Evolutionary conservation across 2,329 filamentous ascomycete genomes (phyloP).

Genomic region (Nannizziopsis arthrosporioides): DNA sequence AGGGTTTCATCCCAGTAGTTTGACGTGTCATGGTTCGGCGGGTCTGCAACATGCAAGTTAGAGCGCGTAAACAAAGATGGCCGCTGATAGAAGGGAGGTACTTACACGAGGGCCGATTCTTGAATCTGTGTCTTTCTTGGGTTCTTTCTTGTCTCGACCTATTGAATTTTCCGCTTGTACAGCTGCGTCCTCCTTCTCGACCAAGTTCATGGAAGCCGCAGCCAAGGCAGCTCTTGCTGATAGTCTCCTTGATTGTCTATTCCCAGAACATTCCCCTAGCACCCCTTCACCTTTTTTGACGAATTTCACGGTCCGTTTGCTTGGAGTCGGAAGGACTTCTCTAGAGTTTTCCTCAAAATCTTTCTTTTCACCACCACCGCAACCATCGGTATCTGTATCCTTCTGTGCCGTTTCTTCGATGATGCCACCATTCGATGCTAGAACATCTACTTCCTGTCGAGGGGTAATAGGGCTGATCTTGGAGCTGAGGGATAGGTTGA

Average conservation of each 20-base stretch:
- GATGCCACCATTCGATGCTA: conserved; percentile 21
- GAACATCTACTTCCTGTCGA: conserved; percentile 15
- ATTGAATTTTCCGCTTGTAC: neutral
- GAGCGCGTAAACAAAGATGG: neutral
- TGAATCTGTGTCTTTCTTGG: neutral
- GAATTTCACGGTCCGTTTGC: neutral
- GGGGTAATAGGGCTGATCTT: conserved; percentile 18
- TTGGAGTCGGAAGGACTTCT: neutral
- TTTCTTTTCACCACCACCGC: neutral
- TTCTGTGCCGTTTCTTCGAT: conserved; percentile 8
- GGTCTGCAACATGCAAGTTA: conserved; percentile 2
- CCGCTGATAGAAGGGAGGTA: neutral
- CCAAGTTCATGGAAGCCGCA: neutral
- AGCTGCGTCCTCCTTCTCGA: neutral
- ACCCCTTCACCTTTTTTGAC: neutral
- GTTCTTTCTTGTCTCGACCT: neutral
- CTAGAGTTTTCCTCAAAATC: conserved; percentile 2
- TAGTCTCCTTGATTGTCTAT: neutral
- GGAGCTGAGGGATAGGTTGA: conserved; percentile 33
- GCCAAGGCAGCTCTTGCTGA: neutral
- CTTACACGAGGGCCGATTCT: neutral
- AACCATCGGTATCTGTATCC: neutral
- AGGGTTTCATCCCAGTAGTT: conserved; percentile 32
- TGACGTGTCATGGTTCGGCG: conserved; percentile 9
- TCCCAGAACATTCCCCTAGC: conserved; percentile 3